Evolutionary conservation across 257 asterid genomes (phyloP).

Genomic region (Salvia rosmarinus): DNA sequence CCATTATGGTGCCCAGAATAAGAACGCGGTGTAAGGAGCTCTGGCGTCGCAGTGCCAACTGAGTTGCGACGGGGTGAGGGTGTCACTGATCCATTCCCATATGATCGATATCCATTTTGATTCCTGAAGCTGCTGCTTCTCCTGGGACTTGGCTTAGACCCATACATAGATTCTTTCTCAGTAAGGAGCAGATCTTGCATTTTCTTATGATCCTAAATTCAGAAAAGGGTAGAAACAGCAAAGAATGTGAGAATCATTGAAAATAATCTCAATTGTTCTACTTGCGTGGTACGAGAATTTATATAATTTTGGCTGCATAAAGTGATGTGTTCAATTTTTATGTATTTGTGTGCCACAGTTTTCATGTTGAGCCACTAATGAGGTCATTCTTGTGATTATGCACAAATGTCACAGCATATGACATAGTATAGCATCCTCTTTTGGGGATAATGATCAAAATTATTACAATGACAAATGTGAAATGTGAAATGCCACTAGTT

Average conservation of each 20-base stretch:
- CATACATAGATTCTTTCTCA: slow-evolving; percentile 83
- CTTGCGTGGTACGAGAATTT: no score
- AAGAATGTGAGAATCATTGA: slow-evolving; percentile 1
- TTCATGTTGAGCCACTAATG: no score
- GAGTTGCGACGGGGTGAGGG: slow-evolving; percentile 92
- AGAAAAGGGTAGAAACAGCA: slow-evolving; percentile 17
- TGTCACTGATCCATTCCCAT: slow-evolving; percentile 76
- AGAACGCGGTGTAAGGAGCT: slow-evolving; percentile 81
- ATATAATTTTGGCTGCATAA: no score
- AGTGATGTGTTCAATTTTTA: no score
- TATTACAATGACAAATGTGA: no score
- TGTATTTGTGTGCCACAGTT: no score
- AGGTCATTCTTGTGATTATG: neutral
- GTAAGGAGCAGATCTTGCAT: slow-evolving; percentile 78
- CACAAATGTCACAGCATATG: no score
- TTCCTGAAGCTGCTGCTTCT: slow-evolving; percentile 73
- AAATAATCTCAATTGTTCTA: neutral
- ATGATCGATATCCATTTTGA: slow-evolving; percentile 54
- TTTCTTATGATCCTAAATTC: slow-evolving; percentile 81
- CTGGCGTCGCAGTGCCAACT: slow-evolving; percentile 66
- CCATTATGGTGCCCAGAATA: slow-evolving; percentile 69
- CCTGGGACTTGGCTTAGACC: slow-evolving; percentile 93
- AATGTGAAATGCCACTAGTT: no score
- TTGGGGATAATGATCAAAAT: no score
- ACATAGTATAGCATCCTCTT: no score